Conservation (phyloP, 352 stramenopile genomes). For the Globisporangium nagaii region DNA sequence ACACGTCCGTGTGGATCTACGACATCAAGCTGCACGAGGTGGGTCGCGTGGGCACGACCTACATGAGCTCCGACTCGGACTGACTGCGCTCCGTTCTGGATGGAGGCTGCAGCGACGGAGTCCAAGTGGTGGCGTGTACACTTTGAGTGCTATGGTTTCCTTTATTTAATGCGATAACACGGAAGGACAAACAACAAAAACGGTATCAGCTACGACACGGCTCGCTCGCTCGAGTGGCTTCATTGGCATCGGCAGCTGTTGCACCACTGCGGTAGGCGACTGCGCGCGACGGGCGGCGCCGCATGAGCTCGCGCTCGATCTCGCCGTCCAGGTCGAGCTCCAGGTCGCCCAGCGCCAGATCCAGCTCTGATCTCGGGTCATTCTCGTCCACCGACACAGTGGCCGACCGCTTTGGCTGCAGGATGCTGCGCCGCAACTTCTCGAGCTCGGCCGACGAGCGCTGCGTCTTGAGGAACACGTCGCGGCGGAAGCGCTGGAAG, state of each 20-base stretch:
- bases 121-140: background rate
- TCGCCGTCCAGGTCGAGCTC: conserved; percentile 67
- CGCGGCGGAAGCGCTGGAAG: conserved; percentile 47
- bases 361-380: conserved; percentile 24
- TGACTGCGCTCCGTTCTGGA: too few relatives aligned
- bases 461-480: conserved; percentile 41
- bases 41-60: conserved; percentile 56
- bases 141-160: background rate
- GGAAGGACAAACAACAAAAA: conserved; percentile 1
- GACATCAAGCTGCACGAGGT: conserved; percentile 44
- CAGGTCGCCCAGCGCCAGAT: conserved; percentile 49
- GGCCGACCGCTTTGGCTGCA: conserved; percentile 10
- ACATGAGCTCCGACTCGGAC: conserved; percentile 46
- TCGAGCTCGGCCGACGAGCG: conserved; percentile 24
- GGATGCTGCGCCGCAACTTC: conserved; percentile 29
- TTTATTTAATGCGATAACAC: conserved; percentile 14
- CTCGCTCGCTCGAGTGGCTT: background rate
- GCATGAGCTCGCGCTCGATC: conserved; percentile 63
- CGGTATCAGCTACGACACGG: too few relatives aligned
- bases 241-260: background rate
- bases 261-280: conserved; percentile 17
- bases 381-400: conserved; percentile 22
- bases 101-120: background rate
- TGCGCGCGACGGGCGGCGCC: conserved; percentile 40
- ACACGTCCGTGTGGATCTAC: conserved; percentile 45